A percentile compares a stretch with the other conserved stretches of the same genome.
phyloP scores from a whole-genome alignment of 1,139 yeast genomes.

The Yamadazyma triangularis region DNA sequence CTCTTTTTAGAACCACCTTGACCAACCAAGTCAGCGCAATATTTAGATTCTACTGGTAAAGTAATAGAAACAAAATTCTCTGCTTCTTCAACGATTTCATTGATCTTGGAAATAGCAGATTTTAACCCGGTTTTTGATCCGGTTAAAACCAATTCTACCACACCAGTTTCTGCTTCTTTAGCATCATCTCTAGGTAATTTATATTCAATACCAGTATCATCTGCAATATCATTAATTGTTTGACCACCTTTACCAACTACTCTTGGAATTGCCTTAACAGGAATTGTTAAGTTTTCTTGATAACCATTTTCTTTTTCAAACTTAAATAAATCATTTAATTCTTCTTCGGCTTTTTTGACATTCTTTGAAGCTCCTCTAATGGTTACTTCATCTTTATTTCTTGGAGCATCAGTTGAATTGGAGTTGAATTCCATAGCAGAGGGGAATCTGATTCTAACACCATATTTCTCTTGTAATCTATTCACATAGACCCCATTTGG shows the following conservation, averaged over 20 bases:
- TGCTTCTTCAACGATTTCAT: slow-evolving; percentile 60
- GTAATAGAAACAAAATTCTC: slow-evolving; percentile 61
- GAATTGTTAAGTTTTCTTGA: slow-evolving; percentile 58
- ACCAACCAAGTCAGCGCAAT: slow-evolving; percentile 79
- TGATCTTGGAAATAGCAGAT: slow-evolving; percentile 64
- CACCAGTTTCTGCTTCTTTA: slow-evolving; percentile 37
- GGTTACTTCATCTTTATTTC: slow-evolving; percentile 59
- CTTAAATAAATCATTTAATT: slow-evolving; percentile 75
- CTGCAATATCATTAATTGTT: slow-evolving; percentile 76
- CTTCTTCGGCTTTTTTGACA: slow-evolving; percentile 81
- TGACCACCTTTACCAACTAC: slow-evolving; percentile 91
- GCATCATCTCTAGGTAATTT: slow-evolving; percentile 50
- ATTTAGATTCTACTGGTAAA: slow-evolving; percentile 70
- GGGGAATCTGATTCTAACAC: slow-evolving; percentile 79
- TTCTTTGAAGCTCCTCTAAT: slow-evolving; percentile 91
- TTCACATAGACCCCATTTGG: slow-evolving; percentile 76
- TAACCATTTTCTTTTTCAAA: slow-evolving; percentile 88
- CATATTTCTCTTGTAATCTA: slow-evolving; percentile 85
- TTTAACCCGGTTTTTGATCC: slow-evolving; percentile 82
- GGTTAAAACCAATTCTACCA: slow-evolving; percentile 61
- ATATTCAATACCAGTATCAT: slow-evolving; percentile 74
- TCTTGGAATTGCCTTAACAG: slow-evolving; percentile 69
- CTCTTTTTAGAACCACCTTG: slow-evolving; percentile 72
- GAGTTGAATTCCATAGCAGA: slow-evolving; percentile 23
- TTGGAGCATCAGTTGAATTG: slow-evolving; percentile 32